Base-by-base conservation (phyloP, 495 filamentous ascomycete species). In the Aspergillus homomorphus region DNA sequence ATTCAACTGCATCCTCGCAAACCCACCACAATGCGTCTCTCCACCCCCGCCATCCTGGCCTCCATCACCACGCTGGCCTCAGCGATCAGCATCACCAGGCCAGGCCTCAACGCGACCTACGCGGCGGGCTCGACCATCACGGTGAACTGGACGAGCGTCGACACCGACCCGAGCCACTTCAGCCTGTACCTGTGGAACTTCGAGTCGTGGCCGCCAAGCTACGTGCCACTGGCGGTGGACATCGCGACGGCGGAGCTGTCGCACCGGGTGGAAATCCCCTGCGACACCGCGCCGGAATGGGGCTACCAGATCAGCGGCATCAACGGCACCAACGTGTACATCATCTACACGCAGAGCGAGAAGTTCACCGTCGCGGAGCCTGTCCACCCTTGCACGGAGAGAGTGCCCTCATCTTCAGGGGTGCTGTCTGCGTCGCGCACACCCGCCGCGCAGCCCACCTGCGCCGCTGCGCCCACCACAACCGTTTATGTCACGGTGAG, bases 151-250 rank as follows among this genome's bases (percentile, higher is more conserved):
- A 59, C 62, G 51, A 73, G 66, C 45, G 77, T 80, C 57, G 76
- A 80, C 65, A 80, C 77, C 16, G 77, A 80, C 60, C 73, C 77
- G 15, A 54, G 62, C 53, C 46, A 30, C 51, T 75, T 80, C 70
- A 72, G 68, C 65, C 60, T 80, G 59, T 77, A 72, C 58, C 71
- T 80, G 22, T 73, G 75, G 71, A 80, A 80, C 75, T 80, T 80
- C 66, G 71, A 77, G 60, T 68, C 74, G 62, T 80, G 72, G 73
- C 77, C 77, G 26, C 77, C 77, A 2, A 67, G 64, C 51, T 76
- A 77, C 59, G 66, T 71, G 23, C 60, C 74, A 6, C 61, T 80
- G 41, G 74, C 76, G 19, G 18, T 59, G 20, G 56, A 74, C 56
- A 65, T 80, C 44, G 63, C 67, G 30, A 72, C 73, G 2, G 49